phyloP scores from a whole-genome alignment of 805 yeast genomes.

The Metschnikowia kunwiensis region DNA sequence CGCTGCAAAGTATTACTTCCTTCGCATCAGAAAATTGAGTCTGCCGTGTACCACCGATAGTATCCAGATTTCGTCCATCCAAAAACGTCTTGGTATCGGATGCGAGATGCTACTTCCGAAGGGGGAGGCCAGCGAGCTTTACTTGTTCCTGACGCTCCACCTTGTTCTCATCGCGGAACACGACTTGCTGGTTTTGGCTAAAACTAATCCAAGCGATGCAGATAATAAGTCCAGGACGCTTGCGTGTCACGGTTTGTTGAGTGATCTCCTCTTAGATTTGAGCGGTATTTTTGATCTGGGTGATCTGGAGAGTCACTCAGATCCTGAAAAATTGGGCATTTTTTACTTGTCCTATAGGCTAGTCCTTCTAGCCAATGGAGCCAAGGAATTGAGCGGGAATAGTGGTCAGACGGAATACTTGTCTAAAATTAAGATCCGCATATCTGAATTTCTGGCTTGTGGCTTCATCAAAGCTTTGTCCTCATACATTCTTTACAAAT shows the following conservation, averaged over 20 bases:
- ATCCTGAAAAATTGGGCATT: not conserved
- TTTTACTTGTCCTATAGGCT: constrained; percentile 1
- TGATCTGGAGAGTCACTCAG: not conserved
- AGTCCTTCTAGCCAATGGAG: constrained; percentile 1
- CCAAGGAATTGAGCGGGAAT: too few species aligned
- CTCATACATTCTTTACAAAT: constrained; percentile 6
- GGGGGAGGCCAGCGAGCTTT: constrained; percentile 27
- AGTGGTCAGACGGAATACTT: too few species aligned
- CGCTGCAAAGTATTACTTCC: constrained; percentile 39
- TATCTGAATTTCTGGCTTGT: not conserved
- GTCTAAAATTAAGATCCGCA: not conserved
- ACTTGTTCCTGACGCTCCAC: constrained; percentile 28
- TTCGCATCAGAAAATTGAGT: constrained; percentile 26
- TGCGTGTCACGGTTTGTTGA: constrained; percentile 5
- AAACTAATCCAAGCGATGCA: not conserved
- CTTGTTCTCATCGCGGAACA: constrained; percentile 11
- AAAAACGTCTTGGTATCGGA: constrained; percentile 24
- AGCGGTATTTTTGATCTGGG: not conserved
- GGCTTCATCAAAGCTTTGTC: constrained; percentile 7
- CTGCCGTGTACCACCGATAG: not conserved
- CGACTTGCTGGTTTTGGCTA: constrained; percentile 1
- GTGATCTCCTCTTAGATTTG: constrained; percentile 10
- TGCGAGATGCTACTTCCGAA: constrained; percentile 20
- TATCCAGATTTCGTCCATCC: constrained; percentile 5
- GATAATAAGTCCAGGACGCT: not conserved